Conservation (phyloP, 2,329 filamentous ascomycete genomes). For the Penicillium sp. region DNA sequence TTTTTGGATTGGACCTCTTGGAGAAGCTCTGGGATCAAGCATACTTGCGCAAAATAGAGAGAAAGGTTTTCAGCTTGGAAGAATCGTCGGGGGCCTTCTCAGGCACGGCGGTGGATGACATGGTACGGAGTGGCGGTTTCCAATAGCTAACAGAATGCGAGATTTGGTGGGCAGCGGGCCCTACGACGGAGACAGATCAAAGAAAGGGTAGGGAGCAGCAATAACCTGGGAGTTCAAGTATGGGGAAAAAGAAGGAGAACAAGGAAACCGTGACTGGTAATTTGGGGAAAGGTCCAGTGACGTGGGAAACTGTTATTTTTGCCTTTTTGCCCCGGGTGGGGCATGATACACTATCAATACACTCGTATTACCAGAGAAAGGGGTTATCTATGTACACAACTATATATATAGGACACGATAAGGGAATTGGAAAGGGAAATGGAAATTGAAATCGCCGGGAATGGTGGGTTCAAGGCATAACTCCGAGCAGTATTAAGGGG, state of each 20-base stretch:
- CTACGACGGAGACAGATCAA: neutral
- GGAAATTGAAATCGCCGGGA: too few relatives aligned
- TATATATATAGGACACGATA: too few relatives aligned
- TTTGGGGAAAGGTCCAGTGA: conserved; percentile 17
- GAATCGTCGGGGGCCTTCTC: conserved; percentile 72
- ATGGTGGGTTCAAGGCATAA: too few relatives aligned
- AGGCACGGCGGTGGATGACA: conserved; percentile 34
- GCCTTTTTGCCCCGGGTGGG: conserved; percentile 2
- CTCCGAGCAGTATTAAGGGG: too few relatives aligned
- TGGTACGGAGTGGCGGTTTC: conserved; percentile 13
- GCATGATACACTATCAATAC: neutral
- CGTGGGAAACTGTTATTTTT: conserved; percentile 10
- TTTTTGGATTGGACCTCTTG: neutral
- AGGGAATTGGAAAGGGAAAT: too few relatives aligned
- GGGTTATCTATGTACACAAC: neutral
- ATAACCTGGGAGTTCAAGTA: neutral
- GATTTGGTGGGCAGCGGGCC: neutral
- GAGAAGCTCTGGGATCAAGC: conserved; percentile 26
- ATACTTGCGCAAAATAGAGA: conserved; percentile 85
- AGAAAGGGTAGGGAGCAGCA: neutral
- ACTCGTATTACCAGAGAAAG: neutral
- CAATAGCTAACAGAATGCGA: neutral
- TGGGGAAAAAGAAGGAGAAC: neutral
- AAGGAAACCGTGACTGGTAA: neutral
- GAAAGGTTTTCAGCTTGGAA: conserved; percentile 85